Conservation (phyloP, 805 yeast genomes). For the Jamesozyma hellenica region DNA sequence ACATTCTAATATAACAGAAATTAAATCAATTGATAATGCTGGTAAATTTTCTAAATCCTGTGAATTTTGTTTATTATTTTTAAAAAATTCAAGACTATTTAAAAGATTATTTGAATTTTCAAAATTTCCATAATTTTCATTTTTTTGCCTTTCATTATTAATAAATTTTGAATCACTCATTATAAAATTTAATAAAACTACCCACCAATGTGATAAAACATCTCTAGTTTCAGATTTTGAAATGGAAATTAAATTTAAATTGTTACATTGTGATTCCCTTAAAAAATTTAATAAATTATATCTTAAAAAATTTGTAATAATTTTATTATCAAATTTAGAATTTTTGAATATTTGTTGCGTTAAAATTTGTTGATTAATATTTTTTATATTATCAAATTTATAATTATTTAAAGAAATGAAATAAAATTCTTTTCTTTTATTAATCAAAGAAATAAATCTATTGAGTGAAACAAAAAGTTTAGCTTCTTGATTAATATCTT, state of each 20-base stretch:
- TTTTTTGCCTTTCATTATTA: background rate
- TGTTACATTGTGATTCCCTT: background rate
- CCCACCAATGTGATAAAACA: conserved; percentile 28
- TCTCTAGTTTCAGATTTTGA: conserved; percentile 8
- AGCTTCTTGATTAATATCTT: conserved; percentile 10
- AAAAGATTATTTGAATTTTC: background rate
- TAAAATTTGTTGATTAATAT: background rate
- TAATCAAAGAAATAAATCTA: conserved; percentile 13
- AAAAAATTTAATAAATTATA: conserved; percentile 1
- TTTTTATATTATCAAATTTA: background rate
- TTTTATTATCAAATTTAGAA: conserved; percentile 1
- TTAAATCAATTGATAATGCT: conserved; percentile 11
- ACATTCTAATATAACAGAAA: conserved; percentile 27
- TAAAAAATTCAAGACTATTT: conserved; percentile 4
- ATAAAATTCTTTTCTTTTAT: conserved; percentile 5
- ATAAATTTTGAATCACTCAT: conserved; percentile 8
- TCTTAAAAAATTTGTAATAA: conserved; percentile 2
- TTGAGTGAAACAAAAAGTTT: conserved; percentile 19
- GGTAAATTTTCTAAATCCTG: background rate
- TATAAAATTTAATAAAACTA: conserved; percentile 19
- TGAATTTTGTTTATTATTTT: too few species aligned
- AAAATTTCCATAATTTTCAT: background rate
- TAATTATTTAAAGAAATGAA: background rate
- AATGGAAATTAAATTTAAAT: background rate
- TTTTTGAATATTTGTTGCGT: background rate